These are phyloP conservation scores for Fraxinus albicans DNA, from an alignment of 305 asterid species.

Conservation along the genomic window DNA sequence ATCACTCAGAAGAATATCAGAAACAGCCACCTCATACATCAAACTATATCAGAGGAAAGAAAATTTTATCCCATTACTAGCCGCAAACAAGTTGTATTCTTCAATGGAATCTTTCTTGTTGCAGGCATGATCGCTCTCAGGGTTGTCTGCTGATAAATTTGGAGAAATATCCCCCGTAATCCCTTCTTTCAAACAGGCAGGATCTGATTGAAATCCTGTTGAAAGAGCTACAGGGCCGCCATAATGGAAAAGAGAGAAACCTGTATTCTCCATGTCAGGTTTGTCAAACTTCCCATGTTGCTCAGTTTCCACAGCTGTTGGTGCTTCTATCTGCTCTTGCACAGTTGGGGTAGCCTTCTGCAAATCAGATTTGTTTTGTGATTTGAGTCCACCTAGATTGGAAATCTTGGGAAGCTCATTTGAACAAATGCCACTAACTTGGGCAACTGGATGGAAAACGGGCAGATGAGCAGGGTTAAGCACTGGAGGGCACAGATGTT, in stretches of 20 bases:
- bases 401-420: slow-evolving; percentile 49
- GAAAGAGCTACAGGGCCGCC: slow-evolving; percentile 86
- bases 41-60: slow-evolving; percentile 61
- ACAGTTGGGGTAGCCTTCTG: slow-evolving; percentile 34
- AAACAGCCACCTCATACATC: slow-evolving; percentile 28
- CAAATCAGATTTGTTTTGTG: slow-evolving; percentile 24
- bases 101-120: slow-evolving; percentile 58
- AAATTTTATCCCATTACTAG: slow-evolving; percentile 79
- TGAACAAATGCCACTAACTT: slow-evolving; percentile 38
- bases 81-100: slow-evolving; percentile 90
- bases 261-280: slow-evolving; percentile 42
- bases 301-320: slow-evolving; percentile 30
- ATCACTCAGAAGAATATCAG: slow-evolving; percentile 33
- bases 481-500: slow-evolving; percentile 55
- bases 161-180: slow-evolving; percentile 33
- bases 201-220: slow-evolving; percentile 58
- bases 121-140: slow-evolving; percentile 40
- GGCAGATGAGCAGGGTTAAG: slow-evolving; percentile 56
- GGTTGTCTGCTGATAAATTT: slow-evolving; percentile 28
- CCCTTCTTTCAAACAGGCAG: slow-evolving; percentile 43
- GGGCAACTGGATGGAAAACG: slow-evolving; percentile 59
- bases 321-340: slow-evolving; percentile 33
- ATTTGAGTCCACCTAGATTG: slow-evolving; percentile 39
- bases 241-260: slow-evolving; percentile 92
- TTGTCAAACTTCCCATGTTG: slow-evolving; percentile 39